These are phyloP conservation scores for Xerocomus spinulosus DNA, from an alignment of 768 basidiomycete genomes.

Conservation along the genomic window DNA sequence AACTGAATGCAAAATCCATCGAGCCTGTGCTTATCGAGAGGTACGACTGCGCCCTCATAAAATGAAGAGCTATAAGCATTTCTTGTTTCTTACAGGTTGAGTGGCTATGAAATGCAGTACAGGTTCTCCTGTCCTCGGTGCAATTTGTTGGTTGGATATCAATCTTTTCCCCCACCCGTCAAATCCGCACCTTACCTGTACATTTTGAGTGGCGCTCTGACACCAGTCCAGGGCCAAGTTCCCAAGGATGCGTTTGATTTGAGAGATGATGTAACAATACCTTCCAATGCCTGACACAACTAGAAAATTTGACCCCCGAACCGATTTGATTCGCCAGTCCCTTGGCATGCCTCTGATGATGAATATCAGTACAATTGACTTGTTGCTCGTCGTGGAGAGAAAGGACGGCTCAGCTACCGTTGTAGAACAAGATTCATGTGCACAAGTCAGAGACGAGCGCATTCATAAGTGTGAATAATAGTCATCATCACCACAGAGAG, in stretches of 20 bases:
- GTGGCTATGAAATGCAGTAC: slow-evolving; percentile 73
- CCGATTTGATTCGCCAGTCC: too few relatives aligned
- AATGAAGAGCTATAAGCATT: slow-evolving; percentile 17
- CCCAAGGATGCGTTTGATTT: slow-evolving; percentile 80
- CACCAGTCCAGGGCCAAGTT: slow-evolving; percentile 84
- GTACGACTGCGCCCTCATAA: slow-evolving; percentile 38
- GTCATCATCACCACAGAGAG: slow-evolving; percentile 44
- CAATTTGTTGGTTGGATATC: slow-evolving; percentile 57
- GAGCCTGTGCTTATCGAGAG: slow-evolving; percentile 77
- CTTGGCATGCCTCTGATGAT: not conserved
- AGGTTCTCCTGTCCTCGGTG: slow-evolving; percentile 56
- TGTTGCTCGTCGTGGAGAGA: slow-evolving; percentile 3
- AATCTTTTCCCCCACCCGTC: slow-evolving; percentile 67
- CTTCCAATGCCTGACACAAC: slow-evolving; percentile 5
- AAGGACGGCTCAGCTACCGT: slow-evolving; percentile 71
- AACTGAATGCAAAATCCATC: slow-evolving; percentile 69
- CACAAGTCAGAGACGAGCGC: slow-evolving; percentile 36
- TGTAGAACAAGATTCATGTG: slow-evolving; percentile 64
- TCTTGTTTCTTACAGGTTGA: slow-evolving; percentile 38
- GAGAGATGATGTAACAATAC: slow-evolving; percentile 21
- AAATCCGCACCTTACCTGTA: slow-evolving; percentile 79
- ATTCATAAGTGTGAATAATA: slow-evolving; percentile 76
- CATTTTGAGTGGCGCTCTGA: slow-evolving; percentile 74
- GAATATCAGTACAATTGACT: slow-evolving; percentile 7
- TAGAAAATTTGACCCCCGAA: not conserved